phyloP scores from a whole-genome alignment of 345 rosid species.

The Aurinia saxatilis region DNA sequence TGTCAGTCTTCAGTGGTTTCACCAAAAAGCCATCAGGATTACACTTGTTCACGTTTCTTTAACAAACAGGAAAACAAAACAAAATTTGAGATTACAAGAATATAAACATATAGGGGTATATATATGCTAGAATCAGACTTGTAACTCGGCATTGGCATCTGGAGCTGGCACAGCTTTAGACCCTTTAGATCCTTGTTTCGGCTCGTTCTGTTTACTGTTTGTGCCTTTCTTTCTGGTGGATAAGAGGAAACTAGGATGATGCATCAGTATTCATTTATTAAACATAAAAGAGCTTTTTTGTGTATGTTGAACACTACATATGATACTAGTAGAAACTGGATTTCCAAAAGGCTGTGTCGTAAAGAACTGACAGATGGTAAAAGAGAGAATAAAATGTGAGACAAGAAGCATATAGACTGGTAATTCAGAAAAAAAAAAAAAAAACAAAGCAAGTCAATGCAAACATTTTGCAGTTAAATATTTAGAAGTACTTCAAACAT shows the following conservation, averaged over 20 bases:
- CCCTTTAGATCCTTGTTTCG: conserved; percentile 27
- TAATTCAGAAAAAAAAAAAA: not conserved
- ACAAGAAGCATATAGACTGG: not conserved
- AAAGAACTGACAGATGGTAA: too few relatives aligned
- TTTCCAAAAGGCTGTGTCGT: conserved; percentile 45
- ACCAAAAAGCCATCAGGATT: conserved; percentile 32
- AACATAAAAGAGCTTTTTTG: not conserved
- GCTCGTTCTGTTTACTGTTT: conserved; percentile 36
- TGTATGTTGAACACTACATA: not conserved
- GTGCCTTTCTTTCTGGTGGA: conserved; percentile 34
- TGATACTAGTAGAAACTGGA: not conserved
- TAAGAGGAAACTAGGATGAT: not conserved
- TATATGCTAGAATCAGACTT: conserved; percentile 8
- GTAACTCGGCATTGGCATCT: conserved; percentile 44
- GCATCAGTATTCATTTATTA: not conserved
- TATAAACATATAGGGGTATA: not conserved
- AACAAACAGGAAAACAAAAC: not conserved
- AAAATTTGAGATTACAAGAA: not conserved
- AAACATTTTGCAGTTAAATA: too few relatives aligned
- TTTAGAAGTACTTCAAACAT: too few relatives aligned
- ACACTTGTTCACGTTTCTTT: conserved; percentile 41
- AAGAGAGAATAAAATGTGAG: conserved; percentile 4
- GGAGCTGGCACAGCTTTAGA: conserved; percentile 42
- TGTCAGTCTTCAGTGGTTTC: conserved; percentile 34
- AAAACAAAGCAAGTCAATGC: too few relatives aligned